Percentiles rank a stretch among this genome's conserved stretches.
Conservation (phyloP, 495 filamentous ascomycete species). For the Usnea hakonensis region DNA sequence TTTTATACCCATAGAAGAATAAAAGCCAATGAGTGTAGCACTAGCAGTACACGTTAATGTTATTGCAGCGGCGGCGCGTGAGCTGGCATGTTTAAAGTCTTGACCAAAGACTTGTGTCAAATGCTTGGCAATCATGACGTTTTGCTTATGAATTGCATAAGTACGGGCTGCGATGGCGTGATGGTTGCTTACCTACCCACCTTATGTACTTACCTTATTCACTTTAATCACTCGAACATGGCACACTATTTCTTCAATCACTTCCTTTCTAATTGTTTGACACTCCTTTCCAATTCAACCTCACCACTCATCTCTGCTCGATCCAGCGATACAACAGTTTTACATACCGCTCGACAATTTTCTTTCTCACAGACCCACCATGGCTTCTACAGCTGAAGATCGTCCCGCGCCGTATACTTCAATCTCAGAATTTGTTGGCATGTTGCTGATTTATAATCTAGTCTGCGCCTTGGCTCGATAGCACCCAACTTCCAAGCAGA, state of each 20-base stretch:
- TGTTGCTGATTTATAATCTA: constrained; percentile 21
- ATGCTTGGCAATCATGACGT: too few species aligned
- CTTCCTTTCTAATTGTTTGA: background rate
- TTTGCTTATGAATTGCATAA: background rate
- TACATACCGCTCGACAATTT: background rate
- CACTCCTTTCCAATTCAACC: background rate
- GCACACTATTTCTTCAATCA: background rate
- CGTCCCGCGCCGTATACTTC: constrained; percentile 24
- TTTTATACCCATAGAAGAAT: background rate
- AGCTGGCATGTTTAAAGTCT: background rate
- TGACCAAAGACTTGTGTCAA: too few species aligned
- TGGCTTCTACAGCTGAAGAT: constrained; percentile 18
- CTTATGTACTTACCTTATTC: background rate
- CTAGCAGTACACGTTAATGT: too few species aligned
- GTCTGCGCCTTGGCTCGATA: constrained; percentile 80
- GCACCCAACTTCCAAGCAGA: constrained; percentile 93
- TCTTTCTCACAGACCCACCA: background rate
- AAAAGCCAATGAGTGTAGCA: too few species aligned
- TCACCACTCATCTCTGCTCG: background rate
- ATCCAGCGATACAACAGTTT: background rate
- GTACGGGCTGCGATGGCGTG: constrained; percentile 19
- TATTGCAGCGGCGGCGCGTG: background rate
- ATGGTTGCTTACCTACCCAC: constrained; percentile 3
- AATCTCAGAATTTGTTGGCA: background rate
- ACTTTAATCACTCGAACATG: background rate